These are phyloP conservation scores for Fusarium hostae DNA, from an alignment of 2,329 filamentous ascomycete genomes.

Conservation along the genomic window DNA sequence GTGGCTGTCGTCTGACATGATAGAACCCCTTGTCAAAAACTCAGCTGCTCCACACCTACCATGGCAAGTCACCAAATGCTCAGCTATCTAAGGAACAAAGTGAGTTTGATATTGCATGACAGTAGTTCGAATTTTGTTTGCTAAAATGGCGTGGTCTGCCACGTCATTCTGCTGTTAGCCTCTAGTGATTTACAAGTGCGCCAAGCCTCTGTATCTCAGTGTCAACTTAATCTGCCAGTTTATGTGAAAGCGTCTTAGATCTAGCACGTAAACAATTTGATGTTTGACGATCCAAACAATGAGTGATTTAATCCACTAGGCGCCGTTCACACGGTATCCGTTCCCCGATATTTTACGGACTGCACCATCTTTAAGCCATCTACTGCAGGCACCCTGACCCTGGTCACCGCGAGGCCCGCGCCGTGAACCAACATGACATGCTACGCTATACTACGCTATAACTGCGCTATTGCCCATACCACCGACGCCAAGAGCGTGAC, in stretches of 20 bases:
- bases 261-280: neutral
- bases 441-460: neutral
- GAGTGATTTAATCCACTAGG: neutral
- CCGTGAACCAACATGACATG: neutral
- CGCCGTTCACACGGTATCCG: neutral
- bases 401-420: neutral
- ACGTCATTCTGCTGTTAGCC: neutral
- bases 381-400: neutral
- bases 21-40: neutral
- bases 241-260: neutral
- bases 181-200: neutral
- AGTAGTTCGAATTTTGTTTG: neutral
- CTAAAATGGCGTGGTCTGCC: neutral
- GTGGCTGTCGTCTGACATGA: neutral
- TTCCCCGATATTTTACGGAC: neutral
- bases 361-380: neutral
- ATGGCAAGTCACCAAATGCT: neutral
- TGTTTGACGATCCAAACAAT: neutral
- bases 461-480: neutral
- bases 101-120: neutral
- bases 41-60: constrained; percentile 5
- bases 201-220: neutral
- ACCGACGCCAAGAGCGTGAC: neutral
- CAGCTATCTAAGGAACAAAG: neutral
- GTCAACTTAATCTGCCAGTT: neutral